phyloP scores from a whole-genome alignment of 441 rosid genomes.

The Arabidopsis hybrid region DNA sequence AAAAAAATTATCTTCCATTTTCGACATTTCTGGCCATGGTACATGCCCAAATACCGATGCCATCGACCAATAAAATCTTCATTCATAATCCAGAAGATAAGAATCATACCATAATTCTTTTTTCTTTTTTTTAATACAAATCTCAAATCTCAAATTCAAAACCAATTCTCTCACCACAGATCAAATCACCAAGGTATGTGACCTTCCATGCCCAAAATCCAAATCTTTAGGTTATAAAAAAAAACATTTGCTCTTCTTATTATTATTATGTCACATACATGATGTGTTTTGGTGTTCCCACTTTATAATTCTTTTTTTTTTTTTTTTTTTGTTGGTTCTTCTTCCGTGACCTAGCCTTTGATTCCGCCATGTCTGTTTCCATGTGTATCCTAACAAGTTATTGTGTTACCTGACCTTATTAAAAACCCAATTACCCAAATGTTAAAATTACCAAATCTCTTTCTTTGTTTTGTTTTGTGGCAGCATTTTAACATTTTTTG shows the following conservation, averaged over 20 bases:
- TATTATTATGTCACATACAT: conserved; percentile 54
- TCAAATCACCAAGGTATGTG: conserved; percentile 35
- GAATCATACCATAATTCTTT: neutral
- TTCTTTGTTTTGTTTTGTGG: conserved; percentile 29
- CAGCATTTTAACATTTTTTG: conserved; percentile 37
- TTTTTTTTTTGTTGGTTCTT: conserved; percentile 29
- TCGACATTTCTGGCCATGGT: conserved; percentile 49
- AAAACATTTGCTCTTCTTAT: conserved; percentile 35
- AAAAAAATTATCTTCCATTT: conserved; percentile 23
- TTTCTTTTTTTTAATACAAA: neutral
- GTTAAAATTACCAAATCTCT: conserved; percentile 14
- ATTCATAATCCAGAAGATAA: conserved; percentile 30
- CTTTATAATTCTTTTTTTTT: neutral
- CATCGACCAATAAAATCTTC: conserved; percentile 33
- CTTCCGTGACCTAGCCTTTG: conserved; percentile 44
- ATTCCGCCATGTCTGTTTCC: conserved; percentile 39
- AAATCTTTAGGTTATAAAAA: conserved; percentile 30
- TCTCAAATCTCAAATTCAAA: conserved; percentile 17
- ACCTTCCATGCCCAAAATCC: conserved; percentile 37
- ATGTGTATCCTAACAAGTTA: conserved; percentile 44
- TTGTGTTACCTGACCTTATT: conserved; percentile 35
- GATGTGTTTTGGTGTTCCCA: conserved; percentile 7
- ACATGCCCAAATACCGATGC: conserved; percentile 49
- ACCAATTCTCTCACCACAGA: conserved; percentile 43
- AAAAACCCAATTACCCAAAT: conserved; percentile 3